Conservation (phyloP, 306 rosid species). For the Medicago ruthenica region DNA sequence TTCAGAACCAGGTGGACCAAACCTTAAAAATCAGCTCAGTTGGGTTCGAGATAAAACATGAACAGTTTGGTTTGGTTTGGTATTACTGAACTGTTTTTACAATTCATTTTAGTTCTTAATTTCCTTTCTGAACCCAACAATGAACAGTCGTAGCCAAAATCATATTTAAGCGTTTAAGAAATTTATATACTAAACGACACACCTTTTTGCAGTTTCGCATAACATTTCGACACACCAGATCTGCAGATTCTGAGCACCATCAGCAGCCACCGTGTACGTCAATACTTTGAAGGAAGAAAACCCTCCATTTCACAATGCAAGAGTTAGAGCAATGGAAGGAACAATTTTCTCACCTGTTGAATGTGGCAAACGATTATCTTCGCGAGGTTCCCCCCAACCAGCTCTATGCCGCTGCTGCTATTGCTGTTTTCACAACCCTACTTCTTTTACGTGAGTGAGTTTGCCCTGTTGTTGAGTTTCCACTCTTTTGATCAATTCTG, state of each 20-base stretch:
- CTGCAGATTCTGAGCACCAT: slow-evolving; percentile 1
- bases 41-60: neutral
- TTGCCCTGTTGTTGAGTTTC: neutral
- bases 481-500: neutral
- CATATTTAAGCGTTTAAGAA: no score
- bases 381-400: slow-evolving; percentile 64
- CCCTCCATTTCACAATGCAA: slow-evolving; percentile 47
- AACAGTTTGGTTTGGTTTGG: neutral
- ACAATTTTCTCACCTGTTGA: slow-evolving; percentile 44
- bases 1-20: neutral
- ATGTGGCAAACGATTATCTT: slow-evolving; percentile 45
- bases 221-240: slow-evolving; percentile 37
- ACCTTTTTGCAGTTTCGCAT: slow-evolving; percentile 14
- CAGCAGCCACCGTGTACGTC: slow-evolving; percentile 25
- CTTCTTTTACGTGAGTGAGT: slow-evolving; percentile 54
- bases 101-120: no score
- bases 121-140: no score
- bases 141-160: no score
- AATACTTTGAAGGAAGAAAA: slow-evolving; percentile 1
- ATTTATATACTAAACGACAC: neutral
- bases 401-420: slow-evolving; percentile 63
- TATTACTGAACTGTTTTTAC: neutral
- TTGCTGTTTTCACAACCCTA: slow-evolving; percentile 55
- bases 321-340: slow-evolving; percentile 62
- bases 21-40: neutral